Conservation (phyloP, 371 early-diverging fungal genomes). For the Rhizopus microsporus region DNA sequence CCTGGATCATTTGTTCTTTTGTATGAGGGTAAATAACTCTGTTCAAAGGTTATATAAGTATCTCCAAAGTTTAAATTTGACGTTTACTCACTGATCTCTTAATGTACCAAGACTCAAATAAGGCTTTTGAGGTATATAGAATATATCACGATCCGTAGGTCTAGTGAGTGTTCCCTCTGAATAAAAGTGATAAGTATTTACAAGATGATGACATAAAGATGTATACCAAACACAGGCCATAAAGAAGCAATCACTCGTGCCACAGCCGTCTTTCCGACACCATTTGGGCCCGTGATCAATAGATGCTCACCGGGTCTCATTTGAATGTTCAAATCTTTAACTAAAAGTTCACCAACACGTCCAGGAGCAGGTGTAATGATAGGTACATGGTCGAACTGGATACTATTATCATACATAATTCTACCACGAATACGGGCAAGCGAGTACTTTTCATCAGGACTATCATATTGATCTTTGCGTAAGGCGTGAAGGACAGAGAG, state of each 20-base stretch:
- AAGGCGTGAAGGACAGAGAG: slow-evolving; percentile 69
- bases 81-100: slow-evolving; percentile 71
- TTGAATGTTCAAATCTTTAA: slow-evolving; percentile 59
- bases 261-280: slow-evolving; percentile 81
- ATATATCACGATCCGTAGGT: slow-evolving; percentile 68
- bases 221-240: slow-evolving; percentile 81
- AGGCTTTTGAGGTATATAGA: slow-evolving; percentile 90
- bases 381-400: slow-evolving; percentile 66
- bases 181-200: background rate
- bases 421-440: slow-evolving; percentile 60
- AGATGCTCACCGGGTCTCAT: slow-evolving; percentile 69
- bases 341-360: slow-evolving; percentile 66
- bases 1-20: slow-evolving; percentile 68
- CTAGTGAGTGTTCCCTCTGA: slow-evolving; percentile 66
- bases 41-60: background rate
- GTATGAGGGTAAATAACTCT: slow-evolving; percentile 89
- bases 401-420: slow-evolving; percentile 42
- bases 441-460: slow-evolving; percentile 31
- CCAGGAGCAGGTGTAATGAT: slow-evolving; percentile 71
- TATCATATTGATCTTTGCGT: slow-evolving; percentile 49
- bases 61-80: background rate
- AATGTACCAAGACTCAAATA: slow-evolving; percentile 85
- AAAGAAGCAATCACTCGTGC: slow-evolving; percentile 81
- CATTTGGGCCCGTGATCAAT: slow-evolving; percentile 80
- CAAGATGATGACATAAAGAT: too few relatives aligned